Evolutionary conservation across 164 flowering plant species (phyloP).

Genomic region (Liriodendron chinense): DNA sequence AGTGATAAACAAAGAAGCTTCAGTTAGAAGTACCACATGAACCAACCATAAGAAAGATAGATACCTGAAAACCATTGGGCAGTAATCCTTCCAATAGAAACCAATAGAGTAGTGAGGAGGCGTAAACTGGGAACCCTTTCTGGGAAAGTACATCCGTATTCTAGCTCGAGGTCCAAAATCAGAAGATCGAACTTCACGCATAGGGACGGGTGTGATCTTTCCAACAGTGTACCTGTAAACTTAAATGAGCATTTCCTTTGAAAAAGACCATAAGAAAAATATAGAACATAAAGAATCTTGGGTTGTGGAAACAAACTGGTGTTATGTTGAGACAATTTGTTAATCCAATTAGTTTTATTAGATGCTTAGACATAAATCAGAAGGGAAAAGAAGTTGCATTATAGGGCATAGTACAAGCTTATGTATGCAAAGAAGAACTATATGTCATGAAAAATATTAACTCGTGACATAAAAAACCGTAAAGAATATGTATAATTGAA

Average conservation of each 20-base stretch:
- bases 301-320: background rate
- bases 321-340: background rate
- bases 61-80: constrained; percentile 99
- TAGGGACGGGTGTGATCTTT: constrained; percentile 93
- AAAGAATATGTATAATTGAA: too few relatives aligned
- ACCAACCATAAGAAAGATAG: constrained; percentile 1
- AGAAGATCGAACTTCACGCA: constrained; percentile 84
- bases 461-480: background rate
- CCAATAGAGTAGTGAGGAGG: constrained; percentile 81
- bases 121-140: constrained; percentile 80
- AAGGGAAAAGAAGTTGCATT: background rate
- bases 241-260: constrained; percentile 11
- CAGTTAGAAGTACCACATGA: background rate
- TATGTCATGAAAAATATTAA: background rate
- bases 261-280: constrained; percentile 1
- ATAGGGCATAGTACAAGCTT: background rate
- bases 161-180: constrained; percentile 94
- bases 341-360: background rate
- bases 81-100: constrained; percentile 94
- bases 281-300: background rate
- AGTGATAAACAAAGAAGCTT: background rate
- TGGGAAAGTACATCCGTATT: constrained; percentile 84
- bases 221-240: constrained; percentile 89
- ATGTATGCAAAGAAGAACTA: background rate
- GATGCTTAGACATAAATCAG: background rate